Evolutionary conservation across 2,329 filamentous ascomycete species (phyloP).

Genomic region (Xylariaceae sp.): DNA sequence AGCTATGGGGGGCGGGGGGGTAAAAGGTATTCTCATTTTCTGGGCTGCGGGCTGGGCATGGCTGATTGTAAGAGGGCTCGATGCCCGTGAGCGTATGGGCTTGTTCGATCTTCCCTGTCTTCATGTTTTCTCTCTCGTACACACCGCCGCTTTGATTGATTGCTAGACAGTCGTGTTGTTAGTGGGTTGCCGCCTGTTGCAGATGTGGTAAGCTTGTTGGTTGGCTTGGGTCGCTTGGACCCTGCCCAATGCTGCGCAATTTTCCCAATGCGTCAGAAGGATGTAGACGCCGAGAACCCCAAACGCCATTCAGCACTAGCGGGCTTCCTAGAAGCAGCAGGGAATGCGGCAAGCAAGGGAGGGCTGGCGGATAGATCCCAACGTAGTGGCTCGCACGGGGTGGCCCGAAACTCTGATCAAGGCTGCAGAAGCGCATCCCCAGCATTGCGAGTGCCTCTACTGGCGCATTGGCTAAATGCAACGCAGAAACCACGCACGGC

Average conservation of each 20-base stretch:
- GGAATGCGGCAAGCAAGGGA: slow-evolving; percentile 40
- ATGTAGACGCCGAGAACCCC: slow-evolving; percentile 27
- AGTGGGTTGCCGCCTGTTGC: slow-evolving; percentile 20
- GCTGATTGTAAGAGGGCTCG: slow-evolving; percentile 19
- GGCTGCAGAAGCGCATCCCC: slow-evolving; percentile 32
- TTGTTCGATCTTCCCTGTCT: slow-evolving; percentile 13
- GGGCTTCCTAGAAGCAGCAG: slow-evolving; percentile 28
- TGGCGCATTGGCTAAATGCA: slow-evolving; percentile 25
- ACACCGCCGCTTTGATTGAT: slow-evolving; percentile 40
- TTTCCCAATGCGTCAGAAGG: slow-evolving; percentile 36
- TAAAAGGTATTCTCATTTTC: slow-evolving; percentile 1
- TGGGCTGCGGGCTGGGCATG: neutral
- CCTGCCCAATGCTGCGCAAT: slow-evolving; percentile 29
- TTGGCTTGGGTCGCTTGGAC: slow-evolving; percentile 33
- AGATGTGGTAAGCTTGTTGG: slow-evolving; percentile 35
- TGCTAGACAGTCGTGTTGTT: slow-evolving; percentile 20
- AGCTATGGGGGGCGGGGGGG: neutral
- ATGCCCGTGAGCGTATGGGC: neutral
- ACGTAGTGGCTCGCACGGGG: slow-evolving; percentile 41
- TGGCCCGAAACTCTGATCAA: slow-evolving; percentile 42
- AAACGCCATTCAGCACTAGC: slow-evolving; percentile 36
- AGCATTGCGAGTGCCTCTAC: slow-evolving; percentile 21
- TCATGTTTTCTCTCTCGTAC: slow-evolving; percentile 30
- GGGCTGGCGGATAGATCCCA: slow-evolving; percentile 42
- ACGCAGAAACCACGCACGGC: slow-evolving; percentile 21